These are phyloP conservation scores for Amauroascus niger DNA, from an alignment of 2,329 filamentous ascomycete genomes.

Conservation along the genomic window DNA sequence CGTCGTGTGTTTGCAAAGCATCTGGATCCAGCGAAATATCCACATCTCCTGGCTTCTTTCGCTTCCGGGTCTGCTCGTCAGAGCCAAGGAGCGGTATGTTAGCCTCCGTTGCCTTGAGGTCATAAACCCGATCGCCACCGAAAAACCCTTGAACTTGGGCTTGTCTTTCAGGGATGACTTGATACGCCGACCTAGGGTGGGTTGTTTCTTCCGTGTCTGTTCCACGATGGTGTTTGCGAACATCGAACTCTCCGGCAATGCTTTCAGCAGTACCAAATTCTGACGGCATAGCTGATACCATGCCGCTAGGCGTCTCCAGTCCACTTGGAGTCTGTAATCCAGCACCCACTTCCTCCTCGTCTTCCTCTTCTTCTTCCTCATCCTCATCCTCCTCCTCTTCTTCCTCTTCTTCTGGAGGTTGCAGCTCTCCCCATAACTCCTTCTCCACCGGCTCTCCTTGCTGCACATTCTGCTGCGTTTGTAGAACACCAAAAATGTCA, in stretches of 20 bases:
- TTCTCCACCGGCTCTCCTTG: constrained; percentile 75
- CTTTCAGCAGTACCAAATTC: constrained; percentile 68
- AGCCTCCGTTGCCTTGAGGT: constrained; percentile 56
- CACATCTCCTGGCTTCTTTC: constrained; percentile 93
- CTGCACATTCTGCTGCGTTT: constrained; percentile 51
- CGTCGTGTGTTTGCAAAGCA: constrained; percentile 61
- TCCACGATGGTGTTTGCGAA: constrained; percentile 75
- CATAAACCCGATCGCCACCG: constrained; percentile 86
- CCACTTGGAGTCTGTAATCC: constrained; percentile 67
- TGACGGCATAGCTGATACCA: constrained; percentile 69
- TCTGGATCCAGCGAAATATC: constrained; percentile 89
- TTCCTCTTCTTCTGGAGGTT: constrained; percentile 65
- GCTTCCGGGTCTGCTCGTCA: constrained; percentile 67
- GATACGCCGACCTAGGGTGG: constrained; percentile 70
- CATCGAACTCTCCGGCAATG: constrained; percentile 76
- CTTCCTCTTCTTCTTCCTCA: constrained; percentile 59
- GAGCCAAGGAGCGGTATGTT: constrained; percentile 65
- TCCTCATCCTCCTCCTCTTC: constrained; percentile 60
- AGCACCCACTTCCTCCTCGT: constrained; percentile 51
- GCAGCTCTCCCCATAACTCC: constrained; percentile 83
- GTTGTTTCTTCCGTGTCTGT: constrained; percentile 77
- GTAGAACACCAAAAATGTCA: constrained; percentile 78
- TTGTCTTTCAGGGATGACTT: constrained; percentile 79
- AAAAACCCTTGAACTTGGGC: constrained; percentile 87
- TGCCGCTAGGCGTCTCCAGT: constrained; percentile 69